These are phyloP conservation scores for Cutaneotrichosporon arboriforme DNA, from an alignment of 1,284 basidiomycete genomes.

Conservation along the genomic window DNA sequence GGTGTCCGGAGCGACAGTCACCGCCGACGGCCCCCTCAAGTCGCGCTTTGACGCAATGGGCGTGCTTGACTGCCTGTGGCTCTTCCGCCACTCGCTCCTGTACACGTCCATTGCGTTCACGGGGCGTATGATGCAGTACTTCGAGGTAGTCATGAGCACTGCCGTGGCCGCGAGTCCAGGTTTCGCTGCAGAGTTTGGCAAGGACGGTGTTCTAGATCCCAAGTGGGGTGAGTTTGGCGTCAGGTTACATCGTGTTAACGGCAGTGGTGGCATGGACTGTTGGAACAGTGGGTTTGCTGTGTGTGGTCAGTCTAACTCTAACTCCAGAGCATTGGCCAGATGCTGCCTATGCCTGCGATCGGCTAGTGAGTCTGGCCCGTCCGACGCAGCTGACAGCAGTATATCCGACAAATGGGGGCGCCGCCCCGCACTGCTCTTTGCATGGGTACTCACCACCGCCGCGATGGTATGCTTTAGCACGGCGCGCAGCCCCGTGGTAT, in stretches of 20 bases:
- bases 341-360: slow-evolving; percentile 1
- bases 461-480: slow-evolving; percentile 3
- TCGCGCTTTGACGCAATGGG: slow-evolving; percentile 22
- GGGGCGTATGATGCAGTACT: slow-evolving; percentile 20
- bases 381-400: background rate
- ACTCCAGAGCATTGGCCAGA: slow-evolving; percentile 8
- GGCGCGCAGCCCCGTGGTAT: background rate
- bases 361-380: background rate
- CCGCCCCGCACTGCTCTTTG: slow-evolving; percentile 9
- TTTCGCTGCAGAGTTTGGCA: slow-evolving; percentile 18
- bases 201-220: slow-evolving; percentile 8
- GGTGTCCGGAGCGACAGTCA: background rate
- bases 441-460: background rate
- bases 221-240: slow-evolving; percentile 8
- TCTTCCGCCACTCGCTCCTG: slow-evolving; percentile 19
- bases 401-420: slow-evolving; percentile 20
- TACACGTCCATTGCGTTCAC: slow-evolving; percentile 19
- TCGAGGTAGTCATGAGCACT: slow-evolving; percentile 17
- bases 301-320: too few species aligned
- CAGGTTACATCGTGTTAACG: background rate
- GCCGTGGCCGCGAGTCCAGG: slow-evolving; percentile 16
- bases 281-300: slow-evolving; percentile 1
- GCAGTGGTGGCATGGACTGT: slow-evolving; percentile 23
- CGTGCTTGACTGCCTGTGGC: slow-evolving; percentile 17
- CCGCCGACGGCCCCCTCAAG: slow-evolving; percentile 10